Evolutionary conservation across 2,329 filamentous ascomycete species (phyloP), one percentile per base, ranked within the genome.

Genomic region (Trichoderma atroviride): DNA sequence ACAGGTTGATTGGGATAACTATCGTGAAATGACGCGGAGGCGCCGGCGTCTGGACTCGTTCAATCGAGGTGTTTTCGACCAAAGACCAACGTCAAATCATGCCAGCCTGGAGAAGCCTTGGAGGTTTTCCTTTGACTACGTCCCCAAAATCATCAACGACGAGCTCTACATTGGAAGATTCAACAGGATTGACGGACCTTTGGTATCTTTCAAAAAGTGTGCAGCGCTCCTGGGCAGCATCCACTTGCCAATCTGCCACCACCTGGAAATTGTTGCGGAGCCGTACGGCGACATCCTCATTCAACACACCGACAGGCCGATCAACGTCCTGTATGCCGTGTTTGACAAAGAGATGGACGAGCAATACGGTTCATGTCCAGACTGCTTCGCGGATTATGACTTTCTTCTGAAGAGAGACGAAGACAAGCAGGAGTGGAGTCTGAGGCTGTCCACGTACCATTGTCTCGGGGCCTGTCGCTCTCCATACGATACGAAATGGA

Each of bases 71-170:
- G 19, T 43, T 19, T 9, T 43, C 7, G 40, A 43, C 40, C 40
- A 10, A 4, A 4, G 16, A 1, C 40, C 3, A n/a, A 3, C 6
- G 43, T 6, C 13, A 53, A 29, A 22, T 19, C 19, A n/a, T 4
- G 19, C 6, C 19, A 3, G 3, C 4, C n/a, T 43, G 7, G 2
- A 9, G 40, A 43, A 19, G 16, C 43, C 60, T 16, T 63, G 60
- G 60, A 33, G 43, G 7, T 63, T 63, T 35, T 52, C 43, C 14
- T 63, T 63, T 35, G 43, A 35, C n/a, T 52, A 31, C 29, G 22
- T 27, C 13, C 60, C 60, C 14, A 63, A 53, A 31, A 37, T 63
- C 5, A 63, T 63, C n/a, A 31, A 63, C 43, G 27, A 63, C 24
- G 47, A 63, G 43, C 60, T 63, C 29, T 63, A 27, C n/a, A 53